Evolutionary conservation across 1,284 basidiomycete genomes (phyloP).

Genomic region (Rhodofomes roseus): DNA sequence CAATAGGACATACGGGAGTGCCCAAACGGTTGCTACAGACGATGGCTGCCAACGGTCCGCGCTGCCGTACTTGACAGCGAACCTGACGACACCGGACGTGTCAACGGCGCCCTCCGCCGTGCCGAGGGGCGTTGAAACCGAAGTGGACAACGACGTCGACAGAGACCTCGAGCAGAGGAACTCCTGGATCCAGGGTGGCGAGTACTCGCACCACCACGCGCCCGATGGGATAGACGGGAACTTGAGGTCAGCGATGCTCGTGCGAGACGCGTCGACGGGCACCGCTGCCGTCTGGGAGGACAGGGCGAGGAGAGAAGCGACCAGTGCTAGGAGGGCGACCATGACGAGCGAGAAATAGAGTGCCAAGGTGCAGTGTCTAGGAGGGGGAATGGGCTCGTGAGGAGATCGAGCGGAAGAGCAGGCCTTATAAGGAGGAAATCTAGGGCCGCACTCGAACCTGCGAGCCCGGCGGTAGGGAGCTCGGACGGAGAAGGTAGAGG

Average conservation of each 20-base stretch:
- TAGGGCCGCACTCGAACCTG: conserved; percentile 23
- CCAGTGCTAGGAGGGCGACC: conserved; percentile 34
- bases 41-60: conserved; percentile 60
- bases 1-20: conserved; percentile 51
- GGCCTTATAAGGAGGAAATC: conserved; percentile 24
- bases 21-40: conserved; percentile 48
- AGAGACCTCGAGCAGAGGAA: conserved; percentile 30
- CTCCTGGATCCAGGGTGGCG: conserved; percentile 37
- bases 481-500: conserved; percentile 21
- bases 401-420: conserved; percentile 5
- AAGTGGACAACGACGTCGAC: conserved; percentile 19
- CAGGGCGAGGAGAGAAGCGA: conserved; percentile 31
- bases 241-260: conserved; percentile 3
- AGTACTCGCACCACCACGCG: conserved; percentile 41
- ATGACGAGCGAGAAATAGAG: conserved; percentile 25
- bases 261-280: conserved; percentile 6
- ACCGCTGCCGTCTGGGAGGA: conserved; percentile 29
- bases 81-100: conserved; percentile 46
- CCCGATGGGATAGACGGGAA: conserved; percentile 26
- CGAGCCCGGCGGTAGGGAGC: conserved; percentile 15
- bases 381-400: conserved; percentile 18
- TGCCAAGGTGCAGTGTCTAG: conserved; percentile 11
- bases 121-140: conserved; percentile 48
- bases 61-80: conserved; percentile 61
- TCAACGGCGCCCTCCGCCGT: conserved; percentile 50